Evolutionary conservation across 148 eudicot genomes (phyloP).

Genomic region (Pouteria glomerata): DNA sequence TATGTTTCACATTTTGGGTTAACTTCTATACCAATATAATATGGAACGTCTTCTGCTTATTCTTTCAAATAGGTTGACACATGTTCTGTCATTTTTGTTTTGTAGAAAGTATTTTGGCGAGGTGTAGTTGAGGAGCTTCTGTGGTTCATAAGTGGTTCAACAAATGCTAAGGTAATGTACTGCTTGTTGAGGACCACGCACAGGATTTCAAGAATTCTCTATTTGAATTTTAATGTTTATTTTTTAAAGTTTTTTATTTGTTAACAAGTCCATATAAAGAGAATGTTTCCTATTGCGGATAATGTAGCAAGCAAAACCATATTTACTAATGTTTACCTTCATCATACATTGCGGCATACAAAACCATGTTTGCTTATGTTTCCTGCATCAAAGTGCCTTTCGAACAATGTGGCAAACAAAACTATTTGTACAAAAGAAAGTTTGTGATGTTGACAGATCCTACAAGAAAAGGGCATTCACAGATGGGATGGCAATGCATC

Average conservation of each 20-base stretch:
- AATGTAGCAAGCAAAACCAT: no score
- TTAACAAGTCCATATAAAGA: not conserved
- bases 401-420: not conserved
- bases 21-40: not conserved
- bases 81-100: conserved; percentile 1
- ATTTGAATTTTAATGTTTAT: not conserved
- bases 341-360: no score
- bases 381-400: no score
- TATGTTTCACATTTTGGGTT: conserved; percentile 2
- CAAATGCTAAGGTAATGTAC: conserved; percentile 81
- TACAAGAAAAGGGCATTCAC: conserved; percentile 81
- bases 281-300: not conserved
- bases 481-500: conserved; percentile 98
- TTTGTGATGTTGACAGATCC: conserved; percentile 19
- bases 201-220: not conserved
- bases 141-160: conserved; percentile 98
- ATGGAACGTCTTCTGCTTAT: not conserved
- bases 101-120: conserved; percentile 88
- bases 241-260: not conserved
- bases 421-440: no score
- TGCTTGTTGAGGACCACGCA: no score
- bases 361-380: no score
- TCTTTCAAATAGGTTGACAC: conserved; percentile 11
- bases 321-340: no score
- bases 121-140: conserved; percentile 94